Conservation (phyloP, 2,329 filamentous ascomycete species). For the Fragosphaeria purpurea region DNA sequence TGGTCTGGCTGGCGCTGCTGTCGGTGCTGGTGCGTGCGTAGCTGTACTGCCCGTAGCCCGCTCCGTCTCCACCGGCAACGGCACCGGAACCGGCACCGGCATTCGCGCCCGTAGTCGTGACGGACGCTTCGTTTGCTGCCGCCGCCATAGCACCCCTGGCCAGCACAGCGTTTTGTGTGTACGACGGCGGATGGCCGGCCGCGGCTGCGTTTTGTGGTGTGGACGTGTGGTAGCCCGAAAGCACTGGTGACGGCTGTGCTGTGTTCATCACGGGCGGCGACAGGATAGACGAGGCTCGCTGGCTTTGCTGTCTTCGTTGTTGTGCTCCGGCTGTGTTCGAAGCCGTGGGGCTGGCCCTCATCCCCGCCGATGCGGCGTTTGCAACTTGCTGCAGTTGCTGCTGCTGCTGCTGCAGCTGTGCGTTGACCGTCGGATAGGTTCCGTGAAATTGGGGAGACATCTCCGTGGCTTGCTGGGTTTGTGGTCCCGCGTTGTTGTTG, state of each 20-base stretch:
- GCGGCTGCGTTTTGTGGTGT: too few species aligned
- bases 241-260: neutral
- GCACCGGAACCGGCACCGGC: too few species aligned
- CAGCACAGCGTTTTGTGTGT: too few species aligned
- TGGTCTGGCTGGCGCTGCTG: slow-evolving; percentile 16
- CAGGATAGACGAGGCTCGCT: neutral
- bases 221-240: neutral
- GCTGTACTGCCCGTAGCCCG: slow-evolving; percentile 1
- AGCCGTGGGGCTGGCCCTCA: neutral
- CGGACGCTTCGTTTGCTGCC: too few species aligned
- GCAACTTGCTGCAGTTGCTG: neutral
- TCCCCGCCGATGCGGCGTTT: neutral
- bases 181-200: too few species aligned
- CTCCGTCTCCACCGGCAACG: too few species aligned
- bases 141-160: too few species aligned
- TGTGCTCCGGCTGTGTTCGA: neutral
- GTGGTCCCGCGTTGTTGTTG: slow-evolving; percentile 2
- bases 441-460: slow-evolving; percentile 4
- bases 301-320: neutral
- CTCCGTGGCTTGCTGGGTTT: too few species aligned
- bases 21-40: neutral
- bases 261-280: neutral
- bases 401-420: slow-evolving; percentile 1
- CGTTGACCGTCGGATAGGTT: too few species aligned
- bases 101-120: too few species aligned